A percentile compares a stretch with the other conserved stretches of the same genome.
Conservation (phyloP, 805 yeast species). For the Kazachstania psychrophila region DNA sequence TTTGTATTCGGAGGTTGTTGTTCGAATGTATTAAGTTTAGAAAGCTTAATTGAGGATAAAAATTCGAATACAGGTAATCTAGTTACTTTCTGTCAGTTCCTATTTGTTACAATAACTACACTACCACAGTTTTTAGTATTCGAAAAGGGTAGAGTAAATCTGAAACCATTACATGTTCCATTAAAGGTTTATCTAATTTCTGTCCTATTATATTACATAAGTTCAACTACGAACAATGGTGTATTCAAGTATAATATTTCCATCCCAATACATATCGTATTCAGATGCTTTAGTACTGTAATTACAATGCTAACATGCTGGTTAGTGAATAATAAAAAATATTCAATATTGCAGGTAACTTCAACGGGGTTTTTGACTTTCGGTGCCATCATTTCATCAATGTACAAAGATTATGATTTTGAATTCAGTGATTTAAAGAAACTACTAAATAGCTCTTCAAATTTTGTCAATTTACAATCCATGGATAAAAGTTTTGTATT, state of each 20-base stretch:
- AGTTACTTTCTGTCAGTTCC: slow-evolving; percentile 51
- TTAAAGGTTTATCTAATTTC: slow-evolving; percentile 36
- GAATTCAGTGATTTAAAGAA: not conserved
- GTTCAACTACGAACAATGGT: slow-evolving; percentile 47
- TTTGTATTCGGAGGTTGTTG: slow-evolving; percentile 69
- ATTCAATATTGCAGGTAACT: slow-evolving; percentile 37
- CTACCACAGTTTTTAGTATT: slow-evolving; percentile 31
- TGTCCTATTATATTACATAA: slow-evolving; percentile 41
- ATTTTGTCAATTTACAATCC: not conserved
- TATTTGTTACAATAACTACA: slow-evolving; percentile 41
- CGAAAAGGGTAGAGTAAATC: slow-evolving; percentile 24
- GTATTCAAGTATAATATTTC: slow-evolving; percentile 51
- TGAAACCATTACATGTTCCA: slow-evolving; percentile 35
- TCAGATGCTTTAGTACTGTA: slow-evolving; percentile 56
- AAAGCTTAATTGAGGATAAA: slow-evolving; percentile 34
- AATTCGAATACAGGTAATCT: slow-evolving; percentile 38
- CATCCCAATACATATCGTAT: slow-evolving; percentile 57
- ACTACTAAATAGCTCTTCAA: not conserved
- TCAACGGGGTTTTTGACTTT: slow-evolving; percentile 44
- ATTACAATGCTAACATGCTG: slow-evolving; percentile 51
- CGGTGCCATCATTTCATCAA: slow-evolving; percentile 43
- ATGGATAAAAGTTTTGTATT: slow-evolving; percentile 12
- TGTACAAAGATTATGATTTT: slow-evolving; percentile 25
- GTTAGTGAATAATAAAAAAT: slow-evolving; percentile 37
- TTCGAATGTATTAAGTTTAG: slow-evolving; percentile 55